phyloP scores from a whole-genome alignment of 2,329 filamentous ascomycete species.

The Moelleriella libera region DNA sequence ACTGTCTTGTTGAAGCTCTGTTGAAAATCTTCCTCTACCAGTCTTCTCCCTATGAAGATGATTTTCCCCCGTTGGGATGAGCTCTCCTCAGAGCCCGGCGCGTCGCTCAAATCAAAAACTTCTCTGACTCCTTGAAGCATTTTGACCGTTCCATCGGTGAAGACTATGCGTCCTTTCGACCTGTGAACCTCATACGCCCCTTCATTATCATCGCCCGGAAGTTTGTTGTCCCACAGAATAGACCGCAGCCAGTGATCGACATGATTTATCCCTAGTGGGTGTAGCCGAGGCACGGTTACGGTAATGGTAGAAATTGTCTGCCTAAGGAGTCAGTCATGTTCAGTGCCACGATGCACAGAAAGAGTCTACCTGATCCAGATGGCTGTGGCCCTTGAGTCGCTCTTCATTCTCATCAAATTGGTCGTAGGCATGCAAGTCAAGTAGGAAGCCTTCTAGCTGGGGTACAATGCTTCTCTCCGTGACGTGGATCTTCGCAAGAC shows the following conservation, averaged over 20 bases:
- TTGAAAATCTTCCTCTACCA: conserved; percentile 37
- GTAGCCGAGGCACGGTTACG: conserved; percentile 50
- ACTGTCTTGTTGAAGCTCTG: conserved; percentile 23
- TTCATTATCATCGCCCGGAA: conserved; percentile 31
- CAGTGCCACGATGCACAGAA: background rate
- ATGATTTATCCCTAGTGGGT: conserved; percentile 37
- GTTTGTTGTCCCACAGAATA: conserved; percentile 65
- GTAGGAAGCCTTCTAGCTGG: conserved; percentile 67
- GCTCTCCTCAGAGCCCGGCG: conserved; percentile 18
- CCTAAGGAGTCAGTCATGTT: background rate
- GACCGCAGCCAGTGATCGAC: conserved; percentile 74
- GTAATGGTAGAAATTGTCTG: conserved; percentile 76
- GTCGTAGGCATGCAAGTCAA: conserved; percentile 90
- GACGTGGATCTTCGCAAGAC: conserved; percentile 68
- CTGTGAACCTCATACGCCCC: conserved; percentile 67
- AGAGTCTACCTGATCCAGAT: conserved; percentile 63
- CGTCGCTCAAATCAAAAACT: conserved; percentile 80
- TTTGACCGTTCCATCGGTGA: conserved; percentile 51
- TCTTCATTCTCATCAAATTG: conserved; percentile 61
- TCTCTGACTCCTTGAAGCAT: conserved; percentile 87
- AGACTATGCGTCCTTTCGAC: conserved; percentile 63
- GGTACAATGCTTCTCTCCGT: conserved; percentile 73
- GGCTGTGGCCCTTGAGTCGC: conserved; percentile 67
- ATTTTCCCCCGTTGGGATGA: conserved; percentile 35
- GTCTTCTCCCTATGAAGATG: conserved; percentile 46